Evolutionary conservation across 495 filamentous ascomycete genomes (phyloP), one percentile per base, ranked within the genome.

Genomic region (Cercophora samala): DNA sequence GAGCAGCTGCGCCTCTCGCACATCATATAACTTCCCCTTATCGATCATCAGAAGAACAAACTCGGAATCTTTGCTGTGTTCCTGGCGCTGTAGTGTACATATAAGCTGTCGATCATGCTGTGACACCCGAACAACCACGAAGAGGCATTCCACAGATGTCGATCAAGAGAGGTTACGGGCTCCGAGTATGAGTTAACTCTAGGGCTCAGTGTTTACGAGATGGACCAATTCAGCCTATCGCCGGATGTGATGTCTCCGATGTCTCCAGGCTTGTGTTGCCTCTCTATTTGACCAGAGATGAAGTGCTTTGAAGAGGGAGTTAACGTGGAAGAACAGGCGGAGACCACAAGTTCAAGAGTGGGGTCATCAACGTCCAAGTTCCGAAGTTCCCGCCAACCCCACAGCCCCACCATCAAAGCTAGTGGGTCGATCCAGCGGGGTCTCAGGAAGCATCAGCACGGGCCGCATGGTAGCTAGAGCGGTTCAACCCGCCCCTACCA

Each of bases 91-190:
- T 46, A n/a, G n/a, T n/a, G n/a, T n/a, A n/a, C n/a, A n/a, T n/a
- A 46, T 46, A 46, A 23, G 53, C 53, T 21, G 53, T 56, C 53
- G 22, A 56, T 23, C 37, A 46, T 56, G 53, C 19, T 56, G 53
- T 56, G 53, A 8, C 22, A 21, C 53, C 53, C 18, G 53, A 56
- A 18, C n/a, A 23, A 22, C 18, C 53, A 18, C 18, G 15, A 56
- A 9, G 17, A 21, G n/a, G 53, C 53, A 56, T 56, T 23, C 5
- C 6, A 23, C 22, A 56, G 22, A 11, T 1, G 22, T 18, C 53
- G 53, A 56, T 56, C n/a, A 56, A 23, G 18, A 8, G 53, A 56
- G 13, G 15, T 46, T 46, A 46, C 37, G 37, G 37, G 37, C 5
- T 29, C 37, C 37, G 37, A 46, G 37, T 46, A 17, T 46, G 37